Base-by-base conservation (phyloP, 768 basidiomycete species). In the Favolaschia claudopus region DNA sequence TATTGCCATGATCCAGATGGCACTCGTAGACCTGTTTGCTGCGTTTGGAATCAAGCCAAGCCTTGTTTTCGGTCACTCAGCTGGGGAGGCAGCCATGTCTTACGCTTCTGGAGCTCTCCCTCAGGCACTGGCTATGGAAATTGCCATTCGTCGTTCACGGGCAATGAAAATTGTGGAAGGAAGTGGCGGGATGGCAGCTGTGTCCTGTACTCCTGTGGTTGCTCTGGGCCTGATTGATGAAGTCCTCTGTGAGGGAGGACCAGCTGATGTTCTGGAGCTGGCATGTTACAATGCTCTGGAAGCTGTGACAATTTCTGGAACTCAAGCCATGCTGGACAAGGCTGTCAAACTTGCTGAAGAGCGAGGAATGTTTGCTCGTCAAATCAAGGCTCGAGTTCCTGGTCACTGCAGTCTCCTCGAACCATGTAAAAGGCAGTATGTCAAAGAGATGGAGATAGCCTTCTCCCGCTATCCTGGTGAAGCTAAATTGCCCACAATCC, bases 1-100 rank as follows among this genome's bases (percentile, higher is more conserved):
- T 2, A 53, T 82, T 13, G 67, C 76, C 2, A 79, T 83, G 61
- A 48, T 81, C 32, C 81, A 83, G 60, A 77, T 83, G 22, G 82
- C 80, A 0, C 57, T 81, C 7, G 72, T 74, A 58, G 82, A 83
- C 40, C 69, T 78, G 5, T 56, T 82, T 5, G 58, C 47, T 2
- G 70, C 72, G 40, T 39, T 79, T 13, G 77, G 78, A 5, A 53
- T 80, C 45, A 59, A 56, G 14, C 79, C 82, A 0, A 71, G 79
- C 43, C 65, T 69, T 6, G 61, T 81, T 13, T 44, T 82, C 12
- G 82, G 81, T 0, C 80, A 82, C 65, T 82, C 81, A 14, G 79
- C 79, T 14, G 81, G 81, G 15, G 81, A 82, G 60, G 76, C 79
- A 0, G 76, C 77, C 0, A 47, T 81, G 33, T 54, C 79, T 12